Evolutionary conservation across 1,284 basidiomycete species (phyloP).

Genomic region (Thelephora terrestris): DNA sequence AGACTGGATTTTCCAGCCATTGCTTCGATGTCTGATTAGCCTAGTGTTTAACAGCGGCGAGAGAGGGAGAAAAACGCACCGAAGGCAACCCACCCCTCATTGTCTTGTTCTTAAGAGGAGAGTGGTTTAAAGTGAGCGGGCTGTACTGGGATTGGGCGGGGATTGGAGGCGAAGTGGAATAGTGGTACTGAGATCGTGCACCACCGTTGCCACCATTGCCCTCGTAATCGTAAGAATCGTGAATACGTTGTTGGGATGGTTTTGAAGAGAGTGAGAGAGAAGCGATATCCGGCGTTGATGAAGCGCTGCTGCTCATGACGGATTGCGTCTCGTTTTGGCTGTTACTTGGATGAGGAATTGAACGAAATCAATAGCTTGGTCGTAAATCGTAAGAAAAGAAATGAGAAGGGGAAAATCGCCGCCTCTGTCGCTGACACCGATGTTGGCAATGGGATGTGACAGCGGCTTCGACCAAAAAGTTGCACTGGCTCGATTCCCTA

Average conservation of each 20-base stretch:
- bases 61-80: conserved; percentile 32
- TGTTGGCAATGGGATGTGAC: too few relatives aligned
- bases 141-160: conserved; percentile 55
- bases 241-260: conserved; percentile 60
- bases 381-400: too few relatives aligned
- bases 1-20: conserved; percentile 62
- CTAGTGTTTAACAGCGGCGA: conserved; percentile 5
- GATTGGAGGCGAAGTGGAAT: conserved; percentile 55
- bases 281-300: conserved; percentile 61
- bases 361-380: too few relatives aligned
- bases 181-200: conserved; percentile 52
- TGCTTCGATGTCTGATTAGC: conserved; percentile 35
- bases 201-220: conserved; percentile 34
- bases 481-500: too few relatives aligned
- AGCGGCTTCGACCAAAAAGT: too few relatives aligned
- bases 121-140: conserved; percentile 48
- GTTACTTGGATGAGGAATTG: too few relatives aligned
- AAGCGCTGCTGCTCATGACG: conserved; percentile 62
- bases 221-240: conserved; percentile 79
- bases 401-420: too few relatives aligned
- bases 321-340: too few relatives aligned
- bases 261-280: conserved; percentile 58
- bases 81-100: conserved; percentile 58
- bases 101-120: conserved; percentile 66
- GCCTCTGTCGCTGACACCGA: too few relatives aligned